phyloP scores from a whole-genome alignment of 371 early-diverging fungal species.

The Chytridiales sp. region DNA sequence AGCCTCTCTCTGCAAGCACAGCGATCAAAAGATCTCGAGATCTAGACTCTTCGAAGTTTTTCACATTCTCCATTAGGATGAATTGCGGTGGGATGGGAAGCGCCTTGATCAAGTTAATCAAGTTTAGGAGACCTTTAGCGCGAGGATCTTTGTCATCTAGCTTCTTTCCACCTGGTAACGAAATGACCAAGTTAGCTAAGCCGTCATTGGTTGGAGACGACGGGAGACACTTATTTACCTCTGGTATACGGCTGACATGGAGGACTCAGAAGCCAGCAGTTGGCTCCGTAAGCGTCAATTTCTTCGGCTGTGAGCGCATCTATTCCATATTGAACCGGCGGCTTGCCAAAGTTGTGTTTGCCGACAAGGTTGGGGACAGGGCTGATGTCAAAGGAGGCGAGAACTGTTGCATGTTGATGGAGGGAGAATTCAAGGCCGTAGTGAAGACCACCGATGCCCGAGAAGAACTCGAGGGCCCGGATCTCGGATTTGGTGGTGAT shows the following conservation, averaged over 20 bases:
- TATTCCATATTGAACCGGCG: slow-evolving; percentile 22
- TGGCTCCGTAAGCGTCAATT: slow-evolving; percentile 44
- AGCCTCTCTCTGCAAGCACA: slow-evolving; percentile 58
- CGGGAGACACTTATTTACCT: neutral
- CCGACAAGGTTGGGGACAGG: slow-evolving; percentile 34
- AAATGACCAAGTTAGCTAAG: neutral
- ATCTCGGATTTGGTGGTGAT: too few species aligned
- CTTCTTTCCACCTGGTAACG: slow-evolving; percentile 2
- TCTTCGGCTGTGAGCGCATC: slow-evolving; percentile 15
- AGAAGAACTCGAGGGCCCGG: slow-evolving; percentile 49
- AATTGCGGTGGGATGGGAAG: slow-evolving; percentile 30
- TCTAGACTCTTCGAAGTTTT: slow-evolving; percentile 41
- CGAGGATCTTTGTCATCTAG: slow-evolving; percentile 48
- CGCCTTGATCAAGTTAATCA: slow-evolving; percentile 30
- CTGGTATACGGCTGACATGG: slow-evolving; percentile 72
- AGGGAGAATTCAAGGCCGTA: slow-evolving; percentile 32
- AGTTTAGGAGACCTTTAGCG: slow-evolving; percentile 39
- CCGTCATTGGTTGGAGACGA: too few species aligned
- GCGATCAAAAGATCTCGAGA: slow-evolving; percentile 57
- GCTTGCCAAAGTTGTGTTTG: slow-evolving; percentile 24
- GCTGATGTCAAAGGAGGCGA: slow-evolving; percentile 47
- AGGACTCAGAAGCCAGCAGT: slow-evolving; percentile 75
- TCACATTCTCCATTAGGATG: slow-evolving; percentile 52
- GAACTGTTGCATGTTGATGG: slow-evolving; percentile 14
- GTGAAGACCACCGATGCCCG: slow-evolving; percentile 54